These are phyloP conservation scores for Stenogyne calaminthoides DNA, from an alignment of 305 asterid species.

Conservation along the genomic window DNA sequence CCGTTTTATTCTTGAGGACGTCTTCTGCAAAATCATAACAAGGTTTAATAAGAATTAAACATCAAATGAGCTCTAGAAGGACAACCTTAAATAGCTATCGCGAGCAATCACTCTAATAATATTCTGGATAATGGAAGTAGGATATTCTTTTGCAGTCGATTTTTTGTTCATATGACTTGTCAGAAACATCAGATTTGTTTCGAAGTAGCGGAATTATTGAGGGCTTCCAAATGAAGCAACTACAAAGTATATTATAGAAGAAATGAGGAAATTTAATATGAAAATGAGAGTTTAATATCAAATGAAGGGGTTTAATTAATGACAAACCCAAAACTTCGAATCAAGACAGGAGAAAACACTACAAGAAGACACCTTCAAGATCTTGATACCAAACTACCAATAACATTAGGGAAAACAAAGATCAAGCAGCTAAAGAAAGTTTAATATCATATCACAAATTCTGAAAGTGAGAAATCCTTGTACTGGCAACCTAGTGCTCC, in stretches of 20 bases:
- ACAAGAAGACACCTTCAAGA: background rate
- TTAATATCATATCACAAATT: constrained; percentile 25
- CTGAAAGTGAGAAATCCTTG: constrained; percentile 17
- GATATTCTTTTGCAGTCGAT: background rate
- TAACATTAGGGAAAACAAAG: background rate
- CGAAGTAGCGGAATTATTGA: background rate
- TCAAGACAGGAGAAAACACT: background rate
- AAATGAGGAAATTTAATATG: background rate
- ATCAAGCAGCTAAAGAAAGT: background rate
- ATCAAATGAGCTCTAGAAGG: background rate
- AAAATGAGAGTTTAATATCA: constrained; percentile 12
- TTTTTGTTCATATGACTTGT: background rate
- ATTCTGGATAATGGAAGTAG: background rate
- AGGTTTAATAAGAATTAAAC: background rate
- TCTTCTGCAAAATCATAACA: constrained; percentile 51
- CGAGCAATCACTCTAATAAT: background rate
- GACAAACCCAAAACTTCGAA: background rate
- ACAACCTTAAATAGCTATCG: too few species aligned
- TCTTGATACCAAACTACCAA: background rate
- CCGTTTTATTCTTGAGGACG: constrained; percentile 31
- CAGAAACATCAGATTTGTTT: background rate
- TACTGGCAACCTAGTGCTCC: background rate
- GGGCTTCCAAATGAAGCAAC: background rate
- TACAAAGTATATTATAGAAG: background rate
- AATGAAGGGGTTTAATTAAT: background rate